Percentiles rank a stretch among this genome's conserved stretches.
Conservation (phyloP, 140 eudicot genomes). For the Bidens hawaiensis region DNA sequence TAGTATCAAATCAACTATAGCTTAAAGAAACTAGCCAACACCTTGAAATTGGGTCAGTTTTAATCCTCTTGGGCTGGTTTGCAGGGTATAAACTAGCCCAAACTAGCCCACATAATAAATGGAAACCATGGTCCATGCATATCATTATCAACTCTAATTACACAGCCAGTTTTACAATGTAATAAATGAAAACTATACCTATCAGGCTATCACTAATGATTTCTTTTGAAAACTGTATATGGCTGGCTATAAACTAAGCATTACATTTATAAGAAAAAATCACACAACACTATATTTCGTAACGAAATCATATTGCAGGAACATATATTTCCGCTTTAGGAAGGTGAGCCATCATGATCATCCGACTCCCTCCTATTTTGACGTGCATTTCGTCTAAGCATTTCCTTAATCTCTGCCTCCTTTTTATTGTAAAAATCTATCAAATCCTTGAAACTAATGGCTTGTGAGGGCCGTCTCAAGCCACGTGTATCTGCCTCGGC, state of each 20-base stretch:
- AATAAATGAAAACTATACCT: background rate
- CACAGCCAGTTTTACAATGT: background rate
- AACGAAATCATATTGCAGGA: background rate
- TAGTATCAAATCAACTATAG: too few relatives aligned
- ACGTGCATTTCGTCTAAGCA: slow-evolving; percentile 32
- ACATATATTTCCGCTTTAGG: background rate
- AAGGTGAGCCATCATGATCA: slow-evolving; percentile 16
- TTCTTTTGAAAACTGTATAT: background rate
- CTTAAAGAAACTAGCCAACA: too few relatives aligned
- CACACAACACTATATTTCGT: background rate
- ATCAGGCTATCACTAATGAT: background rate
- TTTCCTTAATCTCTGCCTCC: slow-evolving; percentile 70
- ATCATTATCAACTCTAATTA: too few relatives aligned
- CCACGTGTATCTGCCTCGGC: slow-evolving; percentile 18
- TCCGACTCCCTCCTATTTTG: slow-evolving; percentile 10
- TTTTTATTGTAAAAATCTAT: slow-evolving; percentile 63
- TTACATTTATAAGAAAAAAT: background rate
- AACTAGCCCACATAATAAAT: too few relatives aligned
- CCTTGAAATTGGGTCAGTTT: too few relatives aligned
- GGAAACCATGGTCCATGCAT: too few relatives aligned
- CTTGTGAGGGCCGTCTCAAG: slow-evolving; percentile 26
- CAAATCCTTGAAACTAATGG: slow-evolving; percentile 61
- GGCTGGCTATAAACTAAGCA: background rate
- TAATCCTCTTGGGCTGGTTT: too few relatives aligned
- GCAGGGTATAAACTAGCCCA: too few relatives aligned